Base-by-base conservation (phyloP, 805 yeast species). In the Wickerhamiella parazyma region DNA sequence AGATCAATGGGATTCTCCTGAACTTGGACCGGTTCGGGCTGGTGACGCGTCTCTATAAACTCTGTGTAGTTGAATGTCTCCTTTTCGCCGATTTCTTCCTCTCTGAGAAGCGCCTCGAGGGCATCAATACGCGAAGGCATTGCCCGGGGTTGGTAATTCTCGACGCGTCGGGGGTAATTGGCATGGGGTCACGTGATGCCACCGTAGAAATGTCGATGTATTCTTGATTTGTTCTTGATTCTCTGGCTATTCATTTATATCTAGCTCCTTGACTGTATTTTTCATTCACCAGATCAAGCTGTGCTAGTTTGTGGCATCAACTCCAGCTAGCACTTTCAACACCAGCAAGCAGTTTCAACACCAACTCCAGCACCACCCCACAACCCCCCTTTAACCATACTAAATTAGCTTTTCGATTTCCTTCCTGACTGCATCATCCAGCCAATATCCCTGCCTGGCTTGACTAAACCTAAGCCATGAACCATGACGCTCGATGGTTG, bases 401-500 rank as follows among this genome's bases (percentile, higher is more conserved):
- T n/a, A n/a, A n/a, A n/a, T n/a, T n/a, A n/a, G n/a, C n/a, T n/a
- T n/a, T n/a, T n/a, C n/a, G n/a, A n/a, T n/a, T n/a, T n/a, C n/a
- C n/a, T n/a, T n/a, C n/a, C n/a, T 28, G 16, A 28, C 12, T n/a
- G 31, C 31, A 28, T 28, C 31, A 28, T 28, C 31, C 31, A 28
- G n/a, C 31, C 31, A 11, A 25, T 25, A 10, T 25, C 31, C 12
- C 31, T 2, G n/a, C 14, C 3, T 3, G 8, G 8, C 31, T 28
- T 28, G 31, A 28, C 31, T 28, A 28, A 28, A 11, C 14, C 5
- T 4, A 28, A 11, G 35, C 21, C 35, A 39, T 39, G 42, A 39
- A 39, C 42, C 20, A 31, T 33, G 42, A 39, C 26, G 37, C 28
- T 24, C 42, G 42, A 22, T 39, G 42, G 42, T 22, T 39, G 20